Evolutionary conservation across 768 basidiomycete species (phyloP), one percentile per base, ranked within the genome.

Genomic region (Sarcodon sp.): DNA sequence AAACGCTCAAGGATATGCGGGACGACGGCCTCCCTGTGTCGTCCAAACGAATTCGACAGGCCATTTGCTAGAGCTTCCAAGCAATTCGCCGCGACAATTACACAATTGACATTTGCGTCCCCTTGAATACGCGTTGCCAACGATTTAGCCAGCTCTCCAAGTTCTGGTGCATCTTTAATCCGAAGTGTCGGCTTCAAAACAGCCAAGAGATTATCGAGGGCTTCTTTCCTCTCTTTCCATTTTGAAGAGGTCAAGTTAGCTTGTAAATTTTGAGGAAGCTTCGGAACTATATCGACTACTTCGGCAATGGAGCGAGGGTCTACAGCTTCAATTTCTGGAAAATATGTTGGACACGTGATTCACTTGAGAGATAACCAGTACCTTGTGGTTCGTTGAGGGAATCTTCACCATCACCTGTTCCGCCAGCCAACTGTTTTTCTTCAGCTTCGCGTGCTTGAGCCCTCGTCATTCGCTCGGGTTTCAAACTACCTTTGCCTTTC

Each of bases 151-250:
- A 96, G 66, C 32, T 92, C 87, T 4, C 72, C 77, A 3, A 96
- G 70, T 57, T 87, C 87, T 6, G 83, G 68, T 1, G 80, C 71
- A 56, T 94, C 91, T 56, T 80, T 80, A 56, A 97, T 85, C 49
- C 81, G 76, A 10, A 83, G 80, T 3, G 83, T 74, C 7, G 77
- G 67, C 47, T 76, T 75, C 32, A 98, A 65, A 34, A 89, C 65
- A 2, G 76, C 75, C 41, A 80, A 70, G 18, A 94, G 71, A 27
- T 89, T 88, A 53, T 96, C 92, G 33, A 98, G 69, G 2, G 77
- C 86, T 56, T 93, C 87, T 59, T 97, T 92, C 36, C 90, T 79
- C 54, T 99, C 96, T 59, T 99, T 98, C 96, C 96, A 99, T 64
- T 98, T 97, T 0, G 89, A 80, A 4, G 96, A 98, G 18, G 80